Evolutionary conservation across 2,329 filamentous ascomycete genomes (phyloP), one percentile per base, ranked within the genome.

Genomic region (Fusarium clavum): DNA sequence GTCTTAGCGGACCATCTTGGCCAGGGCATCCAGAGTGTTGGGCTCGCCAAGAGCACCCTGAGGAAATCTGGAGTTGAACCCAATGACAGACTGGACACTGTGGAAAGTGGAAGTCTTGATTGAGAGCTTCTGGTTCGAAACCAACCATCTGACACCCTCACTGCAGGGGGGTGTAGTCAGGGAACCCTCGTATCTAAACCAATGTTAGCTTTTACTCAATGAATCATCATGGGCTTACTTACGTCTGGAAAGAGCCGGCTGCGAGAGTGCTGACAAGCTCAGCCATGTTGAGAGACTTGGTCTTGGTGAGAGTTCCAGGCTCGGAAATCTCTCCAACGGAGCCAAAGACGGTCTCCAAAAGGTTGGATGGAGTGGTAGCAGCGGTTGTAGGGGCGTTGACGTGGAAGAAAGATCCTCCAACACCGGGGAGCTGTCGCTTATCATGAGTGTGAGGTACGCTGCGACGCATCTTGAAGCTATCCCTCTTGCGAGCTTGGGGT

Each of bases 111-210:
- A 49, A 1, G 86, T 80, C 65, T 82, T 79, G 64, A 89, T 78
- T 44, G 78, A 75, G 5, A 89, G 76, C 40, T 84, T 82, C 63
- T 86, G 73, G 65, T 81, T 77, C 54, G 83, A 83, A 38, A 89
- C 78, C 55, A 87, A 79, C 82, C 87, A 89, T n/a, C 77, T 79
- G 11, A 90, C 79, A 24, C 84, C 85, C 78, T 90, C 87, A 9
- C 81, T 81, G 79, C 88, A 90, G 7, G 88, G 88, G 18, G 88
- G 88, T 0, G 88, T 90, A 25, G 88, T 90, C 34, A 90, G 79
- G 16, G 86, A 88, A 20, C 88, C 88, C 18, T 78, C 76, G 79
- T 90, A 90, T 20, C 74, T 76, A 6, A 0, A 27, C 0, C 0
- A 5, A 27, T 27, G 12, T 67, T n/a, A 65, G 62, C 8, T 14